Base-by-base conservation (phyloP, 768 basidiomycete genomes). In the Tylopilus plumbeoviolaceoides region DNA sequence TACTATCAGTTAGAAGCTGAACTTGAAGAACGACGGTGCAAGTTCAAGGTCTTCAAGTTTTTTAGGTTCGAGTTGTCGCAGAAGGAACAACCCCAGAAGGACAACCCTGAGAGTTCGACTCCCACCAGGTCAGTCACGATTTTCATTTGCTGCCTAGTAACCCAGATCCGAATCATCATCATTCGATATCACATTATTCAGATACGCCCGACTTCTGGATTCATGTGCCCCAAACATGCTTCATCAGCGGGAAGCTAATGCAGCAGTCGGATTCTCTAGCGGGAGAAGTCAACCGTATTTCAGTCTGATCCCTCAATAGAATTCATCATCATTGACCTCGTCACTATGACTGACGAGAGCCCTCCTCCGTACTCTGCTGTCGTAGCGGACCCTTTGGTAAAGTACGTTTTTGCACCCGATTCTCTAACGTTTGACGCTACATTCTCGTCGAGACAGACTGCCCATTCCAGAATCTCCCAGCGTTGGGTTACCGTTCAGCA, bases 341-440 rank as follows among this genome's bases (percentile, higher is more conserved):
- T 41, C 44, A 23, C 38, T 47, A 56, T 54, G 57, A 33, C 41
- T 27, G 54, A 23, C 4, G 55, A 57, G 17, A 54, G 39, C 44
- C 61, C 61, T 43, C 61, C 61, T 35, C 58, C 61, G 18, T 62
- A 62, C 28, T 62, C 58, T 38, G 33, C 50, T 35, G 55, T 50
- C 17, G 39, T 30, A 35, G 21, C 39, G 7, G 3, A 23, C 40
- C 44, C 47, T 21, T n/a, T 28, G 14, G 23, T 27, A 4, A 25
- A 30, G 61, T 62, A 23, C 14, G 57, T 59, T 21, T 6, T 17
- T 0, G n/a, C 7, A 7, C 2, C 20, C 10, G 2, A 12, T 40
- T 15, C 15, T 28, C 28, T 2, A 18, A 28, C 23, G 15, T 21
- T 38, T 36, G 28, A 20, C 27, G 18, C 28, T 5, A 17, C 33